These are phyloP conservation scores for Chytridium lagenaria DNA, from an alignment of 371 early-diverging fungal species.

Conservation along the genomic window DNA sequence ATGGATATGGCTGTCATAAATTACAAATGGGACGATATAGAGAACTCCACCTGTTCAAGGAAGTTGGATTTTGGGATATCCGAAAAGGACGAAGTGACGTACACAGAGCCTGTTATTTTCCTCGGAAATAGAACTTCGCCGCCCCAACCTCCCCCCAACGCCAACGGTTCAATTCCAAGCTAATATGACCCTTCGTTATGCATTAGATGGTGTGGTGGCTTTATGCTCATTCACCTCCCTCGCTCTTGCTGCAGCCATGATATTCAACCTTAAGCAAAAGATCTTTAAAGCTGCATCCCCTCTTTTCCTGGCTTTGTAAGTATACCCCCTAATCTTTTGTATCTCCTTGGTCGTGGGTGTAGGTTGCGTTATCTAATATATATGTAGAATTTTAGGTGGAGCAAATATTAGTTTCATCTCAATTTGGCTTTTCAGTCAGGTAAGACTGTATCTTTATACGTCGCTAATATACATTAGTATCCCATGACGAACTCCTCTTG, in stretches of 20 bases:
- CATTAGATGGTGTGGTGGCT: constrained; percentile 21
- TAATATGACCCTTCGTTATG: constrained; percentile 23
- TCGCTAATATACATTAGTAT: not conserved
- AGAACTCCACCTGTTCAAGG: not conserved
- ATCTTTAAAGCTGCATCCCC: constrained; percentile 29
- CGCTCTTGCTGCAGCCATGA: constrained; percentile 9
- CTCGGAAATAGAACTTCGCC: constrained; percentile 17
- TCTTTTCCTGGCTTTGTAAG: constrained; percentile 17
- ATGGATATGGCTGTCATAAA: constrained; percentile 3
- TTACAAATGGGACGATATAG: not conserved
- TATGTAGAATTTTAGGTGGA: constrained; percentile 12
- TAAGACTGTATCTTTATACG: not conserved
- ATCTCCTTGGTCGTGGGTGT: too few relatives aligned
- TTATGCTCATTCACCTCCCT: constrained; percentile 17
- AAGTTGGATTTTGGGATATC: not conserved
- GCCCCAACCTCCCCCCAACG: constrained; percentile 13
- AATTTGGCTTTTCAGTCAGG: constrained; percentile 22
- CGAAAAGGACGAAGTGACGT: not conserved
- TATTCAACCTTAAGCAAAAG: constrained; percentile 21
- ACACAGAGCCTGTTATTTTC: constrained; percentile 1
- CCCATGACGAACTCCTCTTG: constrained; percentile 16
- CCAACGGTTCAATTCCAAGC: constrained; percentile 16
- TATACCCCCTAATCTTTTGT: too few relatives aligned
- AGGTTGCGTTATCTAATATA: too few relatives aligned
- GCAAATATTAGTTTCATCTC: constrained; percentile 21